Evolutionary conservation across 805 yeast species (phyloP).

Genomic region (Pichia insulana): DNA sequence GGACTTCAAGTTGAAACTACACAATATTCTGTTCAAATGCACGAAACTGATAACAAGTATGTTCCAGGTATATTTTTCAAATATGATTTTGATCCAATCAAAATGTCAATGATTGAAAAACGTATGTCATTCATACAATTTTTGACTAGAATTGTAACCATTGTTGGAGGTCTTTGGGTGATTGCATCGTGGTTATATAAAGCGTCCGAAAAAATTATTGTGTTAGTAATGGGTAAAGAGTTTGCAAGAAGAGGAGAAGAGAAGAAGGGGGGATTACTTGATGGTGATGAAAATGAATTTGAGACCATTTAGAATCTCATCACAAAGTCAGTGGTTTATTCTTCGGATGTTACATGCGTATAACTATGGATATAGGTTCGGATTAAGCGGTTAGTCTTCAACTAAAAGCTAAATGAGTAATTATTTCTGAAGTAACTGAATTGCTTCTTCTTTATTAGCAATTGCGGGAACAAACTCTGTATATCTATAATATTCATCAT

Average conservation of each 20-base stretch:
- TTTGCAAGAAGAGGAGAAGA: constrained; percentile 42
- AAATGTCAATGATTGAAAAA: constrained; percentile 56
- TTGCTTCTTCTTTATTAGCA: constrained; percentile 13
- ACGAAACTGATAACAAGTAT: constrained; percentile 19
- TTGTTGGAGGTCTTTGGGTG: constrained; percentile 73
- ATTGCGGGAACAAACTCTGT: constrained; percentile 21
- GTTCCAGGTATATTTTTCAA: constrained; percentile 76
- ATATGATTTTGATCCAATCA: constrained; percentile 85
- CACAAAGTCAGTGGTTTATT: not conserved
- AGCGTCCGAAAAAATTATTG: constrained; percentile 44
- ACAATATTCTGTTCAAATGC: constrained; percentile 69
- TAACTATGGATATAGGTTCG: not conserved
- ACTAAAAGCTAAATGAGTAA: not conserved
- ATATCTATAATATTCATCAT: constrained; percentile 63
- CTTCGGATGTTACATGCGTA: not conserved
- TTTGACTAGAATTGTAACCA: constrained; percentile 67
- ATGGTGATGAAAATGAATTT: constrained; percentile 23
- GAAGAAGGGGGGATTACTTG: constrained; percentile 26
- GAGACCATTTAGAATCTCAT: constrained; percentile 16
- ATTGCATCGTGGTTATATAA: constrained; percentile 59
- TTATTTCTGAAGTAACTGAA: constrained; percentile 7
- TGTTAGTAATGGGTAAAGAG: constrained; percentile 50
- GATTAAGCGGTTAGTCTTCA: not conserved
- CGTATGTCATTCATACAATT: constrained; percentile 75
- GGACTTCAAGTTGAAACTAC: constrained; percentile 72